Percentiles rank a stretch among this genome's conserved stretches.
Evolutionary conservation across 106 monocot species (phyloP).

Genomic region (Allium fistulosum): DNA sequence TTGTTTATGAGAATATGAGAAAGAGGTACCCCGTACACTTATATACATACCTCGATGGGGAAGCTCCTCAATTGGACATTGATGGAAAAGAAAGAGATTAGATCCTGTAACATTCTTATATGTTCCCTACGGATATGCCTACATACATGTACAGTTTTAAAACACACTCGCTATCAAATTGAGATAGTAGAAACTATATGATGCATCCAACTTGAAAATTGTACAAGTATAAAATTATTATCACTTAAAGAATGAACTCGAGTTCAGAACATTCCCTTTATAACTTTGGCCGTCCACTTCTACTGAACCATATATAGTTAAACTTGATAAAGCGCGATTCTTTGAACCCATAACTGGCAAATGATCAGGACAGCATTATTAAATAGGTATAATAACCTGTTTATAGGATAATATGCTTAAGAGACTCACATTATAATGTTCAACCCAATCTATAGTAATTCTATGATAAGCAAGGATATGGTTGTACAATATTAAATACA

Average conservation of each 20-base stretch:
- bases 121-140: slow-evolving; percentile 87
- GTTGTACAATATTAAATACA: too few species aligned
- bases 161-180: too few species aligned
- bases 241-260: background rate
- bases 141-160: slow-evolving; percentile 21
- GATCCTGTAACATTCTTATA: slow-evolving; percentile 87
- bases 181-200: background rate
- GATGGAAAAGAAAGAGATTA: slow-evolving; percentile 46
- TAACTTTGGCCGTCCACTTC: slow-evolving; percentile 72
- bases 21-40: slow-evolving; percentile 53
- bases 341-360: slow-evolving; percentile 82
- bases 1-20: too few species aligned
- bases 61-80: slow-evolving; percentile 59
- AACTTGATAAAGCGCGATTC: slow-evolving; percentile 57
- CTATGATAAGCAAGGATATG: too few species aligned
- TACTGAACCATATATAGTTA: slow-evolving; percentile 57
- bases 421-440: too few species aligned
- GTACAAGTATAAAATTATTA: background rate
- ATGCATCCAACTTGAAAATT: background rate
- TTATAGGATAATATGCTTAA: too few species aligned
- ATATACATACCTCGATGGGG: slow-evolving; percentile 69
- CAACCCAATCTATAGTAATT: too few species aligned
- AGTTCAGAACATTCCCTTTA: slow-evolving; percentile 1
- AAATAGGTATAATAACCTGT: background rate
- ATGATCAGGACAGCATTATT: background rate